Evolutionary conservation across 2,329 filamentous ascomycete species (phyloP).

Genomic region (Emergomyces pasteurianus): DNA sequence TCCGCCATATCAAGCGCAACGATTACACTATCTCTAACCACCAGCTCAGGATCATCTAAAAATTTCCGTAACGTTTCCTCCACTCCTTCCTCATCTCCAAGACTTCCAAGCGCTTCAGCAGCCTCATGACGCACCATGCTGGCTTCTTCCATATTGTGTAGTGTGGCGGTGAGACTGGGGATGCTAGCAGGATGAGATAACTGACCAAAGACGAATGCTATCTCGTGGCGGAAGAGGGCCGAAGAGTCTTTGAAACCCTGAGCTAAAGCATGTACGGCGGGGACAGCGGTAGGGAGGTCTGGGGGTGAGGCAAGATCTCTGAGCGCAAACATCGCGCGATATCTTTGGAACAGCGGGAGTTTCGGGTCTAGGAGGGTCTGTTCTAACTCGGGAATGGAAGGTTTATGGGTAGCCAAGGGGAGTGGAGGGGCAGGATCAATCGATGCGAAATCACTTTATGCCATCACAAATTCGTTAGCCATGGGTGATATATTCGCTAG

Average conservation of each 20-base stretch:
- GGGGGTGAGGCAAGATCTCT: slow-evolving; percentile 90
- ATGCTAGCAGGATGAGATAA: slow-evolving; percentile 94
- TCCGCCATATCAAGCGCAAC: slow-evolving; percentile 98
- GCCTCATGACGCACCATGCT: slow-evolving; percentile 98
- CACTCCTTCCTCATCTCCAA: slow-evolving; percentile 87
- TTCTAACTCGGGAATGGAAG: slow-evolving; percentile 62
- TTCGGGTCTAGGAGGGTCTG: slow-evolving; percentile 65
- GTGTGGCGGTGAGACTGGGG: slow-evolving; percentile 65
- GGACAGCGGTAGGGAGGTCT: slow-evolving; percentile 74
- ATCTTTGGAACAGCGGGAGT: slow-evolving; percentile 76
- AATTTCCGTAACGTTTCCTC: slow-evolving; percentile 75
- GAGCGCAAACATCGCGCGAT: slow-evolving; percentile 95
- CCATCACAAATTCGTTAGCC: slow-evolving; percentile 1
- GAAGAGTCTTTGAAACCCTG: slow-evolving; percentile 76
- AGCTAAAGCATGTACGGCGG: slow-evolving; percentile 76
- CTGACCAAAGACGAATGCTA: slow-evolving; percentile 96
- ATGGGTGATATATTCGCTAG: background rate
- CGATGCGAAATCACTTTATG: slow-evolving; percentile 74
- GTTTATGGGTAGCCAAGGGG: slow-evolving; percentile 50
- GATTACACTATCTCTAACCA: slow-evolving; percentile 87
- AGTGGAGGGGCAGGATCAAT: slow-evolving; percentile 90
- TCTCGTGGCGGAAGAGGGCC: slow-evolving; percentile 91
- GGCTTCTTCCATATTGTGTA: slow-evolving; percentile 69
- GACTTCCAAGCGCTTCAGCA: slow-evolving; percentile 84
- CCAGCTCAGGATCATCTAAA: slow-evolving; percentile 78